Percentiles rank a stretch among this genome's conserved stretches.
Conservation (phyloP, 164 flowering plant species). For the Magnolia kwangsiensis region DNA sequence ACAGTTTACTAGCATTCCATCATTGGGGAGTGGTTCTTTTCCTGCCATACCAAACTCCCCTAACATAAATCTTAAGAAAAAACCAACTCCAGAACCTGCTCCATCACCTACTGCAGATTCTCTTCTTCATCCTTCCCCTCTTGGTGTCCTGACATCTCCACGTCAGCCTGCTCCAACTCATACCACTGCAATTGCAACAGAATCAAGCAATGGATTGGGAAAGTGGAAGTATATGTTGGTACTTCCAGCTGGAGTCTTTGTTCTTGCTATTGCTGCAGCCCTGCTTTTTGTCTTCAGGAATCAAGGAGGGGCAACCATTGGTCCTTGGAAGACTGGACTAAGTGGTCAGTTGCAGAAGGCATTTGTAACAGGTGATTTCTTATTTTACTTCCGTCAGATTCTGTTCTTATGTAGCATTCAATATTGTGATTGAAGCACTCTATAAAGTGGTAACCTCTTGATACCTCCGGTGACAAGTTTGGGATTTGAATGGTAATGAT, state of each 20-base stretch:
- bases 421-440: background rate
- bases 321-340: constrained; percentile 93
- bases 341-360: constrained; percentile 99
- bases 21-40: constrained; percentile 45
- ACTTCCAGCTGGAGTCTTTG: constrained; percentile 26
- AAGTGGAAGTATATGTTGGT: constrained; percentile 44
- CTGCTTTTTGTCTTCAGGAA: constrained; percentile 36
- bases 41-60: constrained; percentile 41
- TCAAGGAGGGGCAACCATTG: constrained; percentile 48
- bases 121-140: background rate
- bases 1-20: constrained; percentile 30
- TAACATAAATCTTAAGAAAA: constrained; percentile 9
- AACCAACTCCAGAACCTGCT: constrained; percentile 14
- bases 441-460: background rate
- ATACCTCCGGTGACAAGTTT: background rate
- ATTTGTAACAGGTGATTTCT: constrained; percentile 69
- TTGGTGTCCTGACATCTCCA: background rate
- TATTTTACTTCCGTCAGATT: background rate
- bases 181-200: background rate
- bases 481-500: background rate
- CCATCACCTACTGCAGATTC: background rate
- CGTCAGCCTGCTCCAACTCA: background rate
- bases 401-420: background rate
- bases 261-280: constrained; percentile 31
- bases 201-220: constrained; percentile 15